Conservation (phyloP, 106 monocot species). For the Dendrobium chrysotoxum region DNA sequence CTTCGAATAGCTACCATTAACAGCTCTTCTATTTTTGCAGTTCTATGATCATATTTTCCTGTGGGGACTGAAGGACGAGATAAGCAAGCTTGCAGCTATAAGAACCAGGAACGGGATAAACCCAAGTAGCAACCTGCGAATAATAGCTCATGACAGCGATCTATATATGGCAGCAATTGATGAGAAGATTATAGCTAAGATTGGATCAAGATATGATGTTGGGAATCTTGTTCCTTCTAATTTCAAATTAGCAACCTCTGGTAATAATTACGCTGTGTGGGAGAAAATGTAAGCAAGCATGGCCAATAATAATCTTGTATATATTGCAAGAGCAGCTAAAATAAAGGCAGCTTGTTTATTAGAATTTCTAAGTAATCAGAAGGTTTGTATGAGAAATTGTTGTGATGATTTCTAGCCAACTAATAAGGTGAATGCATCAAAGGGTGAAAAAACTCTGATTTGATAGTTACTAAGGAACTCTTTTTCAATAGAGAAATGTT, state of each 20-base stretch:
- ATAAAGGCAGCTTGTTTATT: no score
- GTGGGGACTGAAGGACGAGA: conserved; percentile 43
- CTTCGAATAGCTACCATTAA: not conserved
- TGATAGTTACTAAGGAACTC: no score
- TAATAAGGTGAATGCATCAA: no score
- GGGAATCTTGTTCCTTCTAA: conserved; percentile 27
- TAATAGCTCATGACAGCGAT: conserved; percentile 38
- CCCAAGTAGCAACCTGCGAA: conserved; percentile 34
- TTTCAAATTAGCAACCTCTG: conserved; percentile 29
- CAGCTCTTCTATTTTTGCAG: conserved; percentile 17
- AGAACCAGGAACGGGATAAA: conserved; percentile 34
- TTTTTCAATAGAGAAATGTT: no score
- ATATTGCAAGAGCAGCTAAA: no score
- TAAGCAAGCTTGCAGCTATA: conserved; percentile 27
- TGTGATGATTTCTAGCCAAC: no score
- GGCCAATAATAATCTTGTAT: not conserved
- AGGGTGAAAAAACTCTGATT: no score
- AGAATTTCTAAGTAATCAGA: no score
- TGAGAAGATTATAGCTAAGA: conserved; percentile 45
- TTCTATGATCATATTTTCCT: conserved; percentile 58
- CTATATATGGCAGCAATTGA: conserved; percentile 49
- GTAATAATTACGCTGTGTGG: conserved; percentile 46
- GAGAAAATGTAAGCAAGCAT: conserved; percentile 21
- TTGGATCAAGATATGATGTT: conserved; percentile 36
- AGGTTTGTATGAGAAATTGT: no score